Conservation (phyloP, 1,284 basidiomycete genomes). For the Malassezia vespertilionis region DNA sequence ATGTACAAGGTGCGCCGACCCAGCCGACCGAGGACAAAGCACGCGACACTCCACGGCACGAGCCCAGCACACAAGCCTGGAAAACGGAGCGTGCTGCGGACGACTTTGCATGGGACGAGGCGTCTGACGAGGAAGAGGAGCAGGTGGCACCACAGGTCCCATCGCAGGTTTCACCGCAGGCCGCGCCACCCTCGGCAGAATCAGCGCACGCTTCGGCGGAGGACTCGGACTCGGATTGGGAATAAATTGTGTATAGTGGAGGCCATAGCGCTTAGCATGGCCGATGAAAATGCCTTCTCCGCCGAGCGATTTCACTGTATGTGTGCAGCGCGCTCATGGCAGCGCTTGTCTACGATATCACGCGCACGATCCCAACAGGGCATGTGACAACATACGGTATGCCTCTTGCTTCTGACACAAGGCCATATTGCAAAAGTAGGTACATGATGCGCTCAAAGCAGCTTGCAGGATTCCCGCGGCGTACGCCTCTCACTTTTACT, state of each 20-base stretch:
- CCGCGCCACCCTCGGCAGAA: too few species aligned
- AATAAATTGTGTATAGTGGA: slow-evolving; percentile 9
- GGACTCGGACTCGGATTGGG: slow-evolving; percentile 23
- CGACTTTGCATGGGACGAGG: slow-evolving; percentile 24
- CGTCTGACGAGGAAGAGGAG: slow-evolving; percentile 10
- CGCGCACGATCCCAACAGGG: slow-evolving; percentile 29
- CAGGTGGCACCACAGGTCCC: background rate
- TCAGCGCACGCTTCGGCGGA: background rate
- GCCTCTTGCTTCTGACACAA: background rate
- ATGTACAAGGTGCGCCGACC: background rate
- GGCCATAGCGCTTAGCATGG: too few species aligned
- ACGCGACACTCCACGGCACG: too few species aligned
- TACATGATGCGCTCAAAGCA: background rate
- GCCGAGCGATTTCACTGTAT: slow-evolving; percentile 14
- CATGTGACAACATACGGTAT: slow-evolving; percentile 40
- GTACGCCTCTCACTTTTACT: slow-evolving; percentile 10
- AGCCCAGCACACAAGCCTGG: too few species aligned
- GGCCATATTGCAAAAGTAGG: slow-evolving; percentile 35
- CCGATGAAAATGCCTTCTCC: background rate
- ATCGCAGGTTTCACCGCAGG: background rate
- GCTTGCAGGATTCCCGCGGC: slow-evolving; percentile 30
- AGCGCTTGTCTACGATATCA: slow-evolving; percentile 39
- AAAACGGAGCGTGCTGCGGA: slow-evolving; percentile 4
- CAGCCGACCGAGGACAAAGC: too few species aligned
- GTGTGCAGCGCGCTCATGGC: background rate